Base-by-base conservation (phyloP, 2,329 filamentous ascomycete genomes). In the Fusarium annulatum region DNA sequence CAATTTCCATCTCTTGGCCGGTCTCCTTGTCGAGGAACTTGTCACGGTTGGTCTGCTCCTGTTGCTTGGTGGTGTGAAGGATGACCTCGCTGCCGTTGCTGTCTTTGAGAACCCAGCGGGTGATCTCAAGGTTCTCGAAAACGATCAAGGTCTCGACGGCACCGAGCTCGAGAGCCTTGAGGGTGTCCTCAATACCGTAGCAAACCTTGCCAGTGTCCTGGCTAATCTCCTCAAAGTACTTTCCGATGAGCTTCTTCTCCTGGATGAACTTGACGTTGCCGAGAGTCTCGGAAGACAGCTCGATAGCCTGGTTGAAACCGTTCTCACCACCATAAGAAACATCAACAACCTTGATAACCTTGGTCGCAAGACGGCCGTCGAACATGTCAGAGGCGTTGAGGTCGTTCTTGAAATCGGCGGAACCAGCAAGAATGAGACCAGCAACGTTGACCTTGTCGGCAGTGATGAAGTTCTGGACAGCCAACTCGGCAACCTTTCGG, bases 221-320 rank as follows among this genome's bases (percentile, higher is more conserved):
- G 83, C 94, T 97, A 80, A 99, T 98, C 85, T 99, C 96, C 83
- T 99, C 95, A 80, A 99, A 99, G 88, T 99, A 99, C 82, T 94
- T 95, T 83, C 96, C 96, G 81, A 99, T 99, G 73, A 99, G 91
- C 88, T 98, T 99, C 93, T 99, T 99, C 89, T 99, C 96, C 85
- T 99, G 96, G 83, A 99, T 98, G 84, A 99, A 99, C 86, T 99
- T 99, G 89, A 99, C 96, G 82, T 98, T 99, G 85, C 95, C 94
- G 53, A 99, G 90, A 12, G 96, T 99, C 88, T 99, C 97, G 12
- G 95, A 90, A 33, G 96, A 93, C 79, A 99, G 85, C 82, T 99
- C 96, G 74, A 99, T 99, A 69, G 96, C 96, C 86, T 99, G 97
- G 87, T 99, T 99, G 90, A 99, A 99, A 52, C 96, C 96, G 87